Base-by-base conservation (phyloP, 108 stramenopile genomes). In the Asterionellopsis glacialis region DNA sequence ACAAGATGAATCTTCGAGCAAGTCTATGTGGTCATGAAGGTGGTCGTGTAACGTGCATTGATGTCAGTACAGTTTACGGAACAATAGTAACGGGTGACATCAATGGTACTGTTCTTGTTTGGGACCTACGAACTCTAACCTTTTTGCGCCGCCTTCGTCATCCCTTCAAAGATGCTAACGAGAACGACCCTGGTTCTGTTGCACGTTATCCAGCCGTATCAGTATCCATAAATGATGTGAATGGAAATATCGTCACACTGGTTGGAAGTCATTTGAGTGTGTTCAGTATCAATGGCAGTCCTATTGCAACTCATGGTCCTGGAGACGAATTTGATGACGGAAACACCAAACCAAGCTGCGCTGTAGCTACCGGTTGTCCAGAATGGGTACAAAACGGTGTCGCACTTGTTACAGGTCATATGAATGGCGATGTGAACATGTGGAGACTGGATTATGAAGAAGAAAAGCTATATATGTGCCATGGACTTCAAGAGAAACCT, bases 331-430 rank as follows among this genome's bases (percentile, higher is more conserved):
- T 86, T 47, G 67, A 59, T 26, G 64, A 68, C 15, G 73, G 52
- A 26, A 62, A 60, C 43, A 33, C 33, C 33, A 33, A 66, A 28
- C 92, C 94, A 11, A 89, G 81, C 49, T 89, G 83, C 51, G 91
- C 89, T 5, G 80, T 95, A 26, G 72, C 93, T 16, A 94, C 94
- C 1, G 81, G 84, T 55, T 94, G 95, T 73, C 83, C 93, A 23
- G 91, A 96, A 64, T 98, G 97, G 97, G 91, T 81, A 71, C 80
- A 93, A 51, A 58, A 85, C 45, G 97, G 97, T 16, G 87, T 96
- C 51, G 89, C 90, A 21, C 91, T 81, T 25, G 89, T 96, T 23
- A 94, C 95, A 15, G 97, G 97, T 21, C 97, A 98, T 61, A 77
- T 81, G 59, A 90, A 92, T 62, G 97, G 97, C n/a, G 84, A 94